A percentile compares a stretch with the other conserved stretches of the same genome.
Conservation (phyloP, 129 eudicot genomes). For the Smallanthus sonchifolius region DNA sequence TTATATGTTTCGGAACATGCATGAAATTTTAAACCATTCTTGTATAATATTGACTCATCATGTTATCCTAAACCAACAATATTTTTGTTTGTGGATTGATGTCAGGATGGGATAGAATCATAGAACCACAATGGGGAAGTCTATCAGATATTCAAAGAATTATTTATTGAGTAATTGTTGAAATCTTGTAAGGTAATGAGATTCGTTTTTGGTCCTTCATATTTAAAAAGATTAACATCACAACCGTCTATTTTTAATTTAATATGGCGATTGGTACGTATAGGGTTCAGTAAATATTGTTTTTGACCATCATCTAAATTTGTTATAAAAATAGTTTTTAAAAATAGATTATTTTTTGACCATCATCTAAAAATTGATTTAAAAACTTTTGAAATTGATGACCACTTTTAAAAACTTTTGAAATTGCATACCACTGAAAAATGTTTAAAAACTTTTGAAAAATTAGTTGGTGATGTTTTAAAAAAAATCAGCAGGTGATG, state of each 20-base stretch:
- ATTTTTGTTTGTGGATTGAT: constrained; percentile 11
- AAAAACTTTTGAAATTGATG: too few relatives aligned
- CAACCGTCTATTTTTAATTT: not conserved
- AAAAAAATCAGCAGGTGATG: too few relatives aligned
- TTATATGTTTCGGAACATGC: not conserved
- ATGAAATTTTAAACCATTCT: not conserved
- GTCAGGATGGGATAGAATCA: constrained; percentile 76
- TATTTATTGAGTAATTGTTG: constrained; percentile 85
- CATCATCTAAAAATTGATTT: too few relatives aligned
- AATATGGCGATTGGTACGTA: too few relatives aligned
- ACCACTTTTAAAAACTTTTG: too few relatives aligned
- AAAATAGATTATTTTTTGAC: too few relatives aligned
- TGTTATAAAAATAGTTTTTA: too few relatives aligned
- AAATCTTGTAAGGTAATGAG: constrained; percentile 83
- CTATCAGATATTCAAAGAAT: constrained; percentile 58
- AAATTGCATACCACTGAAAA: too few relatives aligned
- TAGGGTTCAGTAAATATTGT: too few relatives aligned
- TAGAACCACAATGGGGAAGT: constrained; percentile 70
- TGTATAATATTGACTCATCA: not conserved
- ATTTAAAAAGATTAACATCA: not conserved
- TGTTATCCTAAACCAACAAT: not conserved
- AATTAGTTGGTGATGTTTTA: too few relatives aligned
- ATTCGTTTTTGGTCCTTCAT: not conserved
- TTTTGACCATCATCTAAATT: too few relatives aligned
- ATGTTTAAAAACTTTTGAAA: too few relatives aligned